phyloP scores from a whole-genome alignment of 495 filamentous ascomycete species.

The Penicillium canescens region DNA sequence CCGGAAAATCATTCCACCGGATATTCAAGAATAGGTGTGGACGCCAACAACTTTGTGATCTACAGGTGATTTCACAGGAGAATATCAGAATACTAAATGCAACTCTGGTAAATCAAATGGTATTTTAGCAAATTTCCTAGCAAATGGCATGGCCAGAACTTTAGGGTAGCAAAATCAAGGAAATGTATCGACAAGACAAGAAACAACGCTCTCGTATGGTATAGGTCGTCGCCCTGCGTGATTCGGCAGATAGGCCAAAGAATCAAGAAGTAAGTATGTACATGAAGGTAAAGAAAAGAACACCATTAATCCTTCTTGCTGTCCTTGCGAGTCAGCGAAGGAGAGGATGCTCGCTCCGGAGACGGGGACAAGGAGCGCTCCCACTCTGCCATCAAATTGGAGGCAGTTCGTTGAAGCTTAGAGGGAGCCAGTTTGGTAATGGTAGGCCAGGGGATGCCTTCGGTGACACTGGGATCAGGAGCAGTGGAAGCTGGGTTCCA shows the following conservation, averaged over 20 bases:
- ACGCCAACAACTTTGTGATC: not conserved
- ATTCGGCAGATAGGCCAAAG: constrained; percentile 27
- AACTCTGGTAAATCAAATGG: not conserved
- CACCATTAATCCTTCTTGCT: constrained; percentile 38
- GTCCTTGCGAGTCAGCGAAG: constrained; percentile 28
- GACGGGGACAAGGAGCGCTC: constrained; percentile 53
- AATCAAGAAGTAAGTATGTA: constrained; percentile 25
- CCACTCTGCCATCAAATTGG: constrained; percentile 77
- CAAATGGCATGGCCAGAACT: constrained; percentile 8
- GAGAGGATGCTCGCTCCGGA: constrained; percentile 28
- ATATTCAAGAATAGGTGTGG: not conserved
- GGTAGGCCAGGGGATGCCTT: constrained; percentile 69
- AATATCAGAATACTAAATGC: not conserved
- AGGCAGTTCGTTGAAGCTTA: constrained; percentile 68
- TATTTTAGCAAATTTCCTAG: not conserved
- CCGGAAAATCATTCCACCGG: constrained; percentile 1
- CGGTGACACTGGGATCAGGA: constrained; percentile 36
- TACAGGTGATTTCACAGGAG: not conserved
- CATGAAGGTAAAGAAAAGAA: constrained; percentile 12
- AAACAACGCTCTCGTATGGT: constrained; percentile 34
- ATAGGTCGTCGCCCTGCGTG: constrained; percentile 40
- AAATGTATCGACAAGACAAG: constrained; percentile 15
- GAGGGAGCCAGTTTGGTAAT: constrained; percentile 64
- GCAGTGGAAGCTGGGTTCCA: constrained; percentile 35
- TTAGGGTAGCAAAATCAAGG: constrained; percentile 11